Base-by-base conservation (phyloP, 257 asterid species). In the Fraxinus pennsylvanica region DNA sequence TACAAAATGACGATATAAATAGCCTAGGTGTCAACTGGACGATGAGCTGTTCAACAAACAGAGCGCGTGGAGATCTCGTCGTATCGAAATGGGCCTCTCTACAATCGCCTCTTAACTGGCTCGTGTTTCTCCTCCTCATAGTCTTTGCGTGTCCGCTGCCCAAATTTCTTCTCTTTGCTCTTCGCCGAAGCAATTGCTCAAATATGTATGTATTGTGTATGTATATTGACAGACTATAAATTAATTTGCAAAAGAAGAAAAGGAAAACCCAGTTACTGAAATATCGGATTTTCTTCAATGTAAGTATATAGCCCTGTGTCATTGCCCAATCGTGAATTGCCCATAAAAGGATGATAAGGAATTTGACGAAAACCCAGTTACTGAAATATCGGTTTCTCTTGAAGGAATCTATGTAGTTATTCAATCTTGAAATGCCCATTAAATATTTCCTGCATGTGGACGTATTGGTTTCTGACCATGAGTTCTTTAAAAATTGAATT, bases 21-120 rank as follows among this genome's bases (percentile, higher is more conserved):
- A 35, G 82, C 57, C 77, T 80, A 81, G 78, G 82, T 79, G 90
- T 87, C 43, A 47, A 25, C 29, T 45, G 66, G 52, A 57, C 8
- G 82, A 30, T 80, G 84, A 77, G 78, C 22, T 81, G 82, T 80
- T 41, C 17, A 74, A 14, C 66, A 50, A 9, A 59, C 65, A 57
- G 14, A 43, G 87, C 84, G 87, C 80, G 87, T 81, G 72, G 39
- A n/a, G 59, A 57, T 9, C 68, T 45, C 61, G 15, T 78, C 84
- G 79, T 78, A 73, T 82, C 87, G 27, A 80, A 81, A 85, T 83
- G 91, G 91, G 89, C 90, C 90, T 87, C 89, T 86, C 80, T 50
- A 76, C 87, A 59, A 47, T 71, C 36, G 66, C 76, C 76, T 78
- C 84, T 85, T 68, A 79, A 84, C 88, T 80, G 85, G 75, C 80